phyloP scores from a whole-genome alignment of 2,329 filamentous ascomycete species.

The Neofusicoccum sp. region DNA sequence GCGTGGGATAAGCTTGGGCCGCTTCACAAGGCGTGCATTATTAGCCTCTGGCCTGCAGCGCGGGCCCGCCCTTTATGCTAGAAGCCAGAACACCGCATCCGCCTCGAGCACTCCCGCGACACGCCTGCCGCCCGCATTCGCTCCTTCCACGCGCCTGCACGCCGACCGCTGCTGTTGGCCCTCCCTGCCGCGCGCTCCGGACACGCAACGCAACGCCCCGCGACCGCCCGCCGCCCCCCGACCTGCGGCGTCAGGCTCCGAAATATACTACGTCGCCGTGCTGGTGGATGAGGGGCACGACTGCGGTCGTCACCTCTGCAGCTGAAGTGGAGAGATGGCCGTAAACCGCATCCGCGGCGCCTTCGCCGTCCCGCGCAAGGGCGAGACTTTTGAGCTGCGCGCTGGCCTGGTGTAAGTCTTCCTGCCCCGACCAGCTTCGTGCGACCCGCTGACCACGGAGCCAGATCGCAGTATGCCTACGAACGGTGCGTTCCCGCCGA shows the following conservation, averaged over 20 bases:
- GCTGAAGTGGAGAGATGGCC: constrained; percentile 62
- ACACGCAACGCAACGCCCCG: neutral
- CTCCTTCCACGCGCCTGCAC: neutral
- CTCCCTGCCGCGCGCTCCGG: neutral
- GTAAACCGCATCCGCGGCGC: constrained; percentile 95
- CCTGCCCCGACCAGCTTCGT: neutral
- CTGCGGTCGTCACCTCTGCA: constrained; percentile 31
- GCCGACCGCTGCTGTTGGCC: neutral
- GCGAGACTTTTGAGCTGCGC: constrained; percentile 96
- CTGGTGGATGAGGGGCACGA: constrained; percentile 35
- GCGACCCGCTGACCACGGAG: constrained; percentile 34
- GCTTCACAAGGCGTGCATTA: constrained; percentile 7
- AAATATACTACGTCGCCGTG: neutral
- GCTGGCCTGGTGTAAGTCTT: constrained; percentile 71
- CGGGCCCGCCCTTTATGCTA: constrained; percentile 21
- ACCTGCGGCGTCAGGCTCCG: constrained; percentile 17
- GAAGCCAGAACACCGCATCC: constrained; percentile 19
- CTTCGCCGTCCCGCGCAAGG: constrained; percentile 89
- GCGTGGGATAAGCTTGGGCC: constrained; percentile 10
- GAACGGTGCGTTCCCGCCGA: constrained; percentile 61
- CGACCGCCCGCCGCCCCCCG: constrained; percentile 18
- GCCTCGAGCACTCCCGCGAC: constrained; percentile 12
- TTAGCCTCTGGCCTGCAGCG: constrained; percentile 22
- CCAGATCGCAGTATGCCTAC: constrained; percentile 94
- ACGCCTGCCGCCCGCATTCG: neutral